phyloP scores from a whole-genome alignment of 169 alveolate species.

The Eimeria acervulina region DNA sequence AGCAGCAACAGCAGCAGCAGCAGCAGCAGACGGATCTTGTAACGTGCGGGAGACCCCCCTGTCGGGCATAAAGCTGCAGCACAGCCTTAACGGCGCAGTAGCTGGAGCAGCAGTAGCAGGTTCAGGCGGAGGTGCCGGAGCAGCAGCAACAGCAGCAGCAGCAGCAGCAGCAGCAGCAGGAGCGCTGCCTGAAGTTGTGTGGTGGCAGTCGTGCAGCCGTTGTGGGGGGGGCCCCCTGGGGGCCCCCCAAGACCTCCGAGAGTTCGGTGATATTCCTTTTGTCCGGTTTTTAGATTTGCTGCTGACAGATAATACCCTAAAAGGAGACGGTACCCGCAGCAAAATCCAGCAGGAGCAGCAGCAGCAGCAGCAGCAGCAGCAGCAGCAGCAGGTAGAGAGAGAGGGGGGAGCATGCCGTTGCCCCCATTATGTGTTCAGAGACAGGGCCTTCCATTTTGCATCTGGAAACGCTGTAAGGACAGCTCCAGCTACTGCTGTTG shows the following conservation, averaged over 20 bases:
- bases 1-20: slow-evolving; percentile 47
- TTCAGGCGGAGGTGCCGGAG: too few relatives aligned
- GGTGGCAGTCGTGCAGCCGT: not conserved
- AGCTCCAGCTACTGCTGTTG: slow-evolving; percentile 1
- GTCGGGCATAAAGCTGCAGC: too few relatives aligned
- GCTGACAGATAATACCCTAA: not conserved
- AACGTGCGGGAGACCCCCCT: too few relatives aligned
- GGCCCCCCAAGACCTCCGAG: not conserved
- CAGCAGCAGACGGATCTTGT: slow-evolving; percentile 31
- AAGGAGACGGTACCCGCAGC: slow-evolving; percentile 18
- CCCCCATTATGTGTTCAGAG: slow-evolving; percentile 42
- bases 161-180: too few relatives aligned
- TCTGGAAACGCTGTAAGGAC: slow-evolving; percentile 23
- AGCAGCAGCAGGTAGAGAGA: not conserved
- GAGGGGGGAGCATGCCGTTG: not conserved
- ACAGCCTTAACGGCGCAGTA: too few relatives aligned
- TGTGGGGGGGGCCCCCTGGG: too few relatives aligned
- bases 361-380: slow-evolving; percentile 40
- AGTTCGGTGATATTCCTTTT: slow-evolving; percentile 17
- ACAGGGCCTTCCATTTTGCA: not conserved
- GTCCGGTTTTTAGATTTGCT: slow-evolving; percentile 9
- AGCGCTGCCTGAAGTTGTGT: not conserved
- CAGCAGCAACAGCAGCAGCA: too few relatives aligned
- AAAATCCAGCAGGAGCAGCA: not conserved
- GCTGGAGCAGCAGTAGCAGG: too few relatives aligned